phyloP scores from a whole-genome alignment of 2,329 filamentous ascomycete genomes.

The Coniochaeta sp. region DNA sequence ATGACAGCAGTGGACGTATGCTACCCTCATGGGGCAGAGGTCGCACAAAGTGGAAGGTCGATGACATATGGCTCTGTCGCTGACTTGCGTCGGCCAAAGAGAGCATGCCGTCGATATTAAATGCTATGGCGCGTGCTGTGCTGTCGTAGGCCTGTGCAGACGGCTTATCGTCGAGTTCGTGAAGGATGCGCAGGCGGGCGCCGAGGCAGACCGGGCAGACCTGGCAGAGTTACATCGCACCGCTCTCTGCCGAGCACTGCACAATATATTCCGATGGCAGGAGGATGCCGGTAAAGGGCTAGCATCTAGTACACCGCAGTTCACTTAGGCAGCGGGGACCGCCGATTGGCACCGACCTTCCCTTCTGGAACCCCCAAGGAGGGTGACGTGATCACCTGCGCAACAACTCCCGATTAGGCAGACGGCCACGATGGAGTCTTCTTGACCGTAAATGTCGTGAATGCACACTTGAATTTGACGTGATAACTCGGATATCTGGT shows the following conservation, averaged over 20 bases:
- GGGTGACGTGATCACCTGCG: neutral
- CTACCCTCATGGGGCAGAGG: neutral
- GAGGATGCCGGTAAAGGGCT: neutral
- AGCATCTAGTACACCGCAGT: neutral
- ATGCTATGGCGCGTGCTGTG: neutral
- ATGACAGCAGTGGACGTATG: neutral
- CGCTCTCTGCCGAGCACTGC: neutral
- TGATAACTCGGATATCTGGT: no score
- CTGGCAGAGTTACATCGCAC: neutral
- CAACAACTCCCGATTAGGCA: neutral
- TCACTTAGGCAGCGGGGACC: neutral
- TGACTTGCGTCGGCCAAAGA: neutral
- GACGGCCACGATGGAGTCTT: no score
- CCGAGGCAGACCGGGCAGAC: no score
- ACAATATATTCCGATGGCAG: neutral
- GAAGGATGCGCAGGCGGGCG: neutral
- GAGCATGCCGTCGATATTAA: neutral
- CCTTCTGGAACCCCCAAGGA: neutral
- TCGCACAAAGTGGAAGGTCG: neutral
- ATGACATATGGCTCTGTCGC: neutral
- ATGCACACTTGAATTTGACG: no score
- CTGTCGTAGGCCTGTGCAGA: neutral
- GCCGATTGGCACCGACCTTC: neutral
- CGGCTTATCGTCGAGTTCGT: neutral
- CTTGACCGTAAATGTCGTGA: no score